These are phyloP conservation scores for Bisporella sp. DNA, from an alignment of 2,329 filamentous ascomycete species.

Conservation along the genomic window DNA sequence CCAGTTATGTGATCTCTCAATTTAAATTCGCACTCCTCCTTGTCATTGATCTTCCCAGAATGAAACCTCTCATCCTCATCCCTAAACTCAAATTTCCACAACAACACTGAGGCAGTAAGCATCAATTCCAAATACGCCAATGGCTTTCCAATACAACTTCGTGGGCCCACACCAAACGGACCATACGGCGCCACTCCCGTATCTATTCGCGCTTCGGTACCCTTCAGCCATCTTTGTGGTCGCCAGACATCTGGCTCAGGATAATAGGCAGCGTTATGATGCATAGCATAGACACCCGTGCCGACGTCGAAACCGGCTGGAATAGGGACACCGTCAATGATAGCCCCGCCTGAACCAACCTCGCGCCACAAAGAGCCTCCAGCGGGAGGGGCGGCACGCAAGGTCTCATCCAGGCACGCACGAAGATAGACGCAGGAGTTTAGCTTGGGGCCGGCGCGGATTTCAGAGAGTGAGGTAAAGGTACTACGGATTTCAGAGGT, in stretches of 20 bases:
- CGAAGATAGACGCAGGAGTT: conserved; percentile 32
- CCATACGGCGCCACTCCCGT: conserved; percentile 15
- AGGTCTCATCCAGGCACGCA: conserved; percentile 32
- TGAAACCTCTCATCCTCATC: no score
- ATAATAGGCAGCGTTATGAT: conserved; percentile 38
- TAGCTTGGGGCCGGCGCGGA: conserved; percentile 22
- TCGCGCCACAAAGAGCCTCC: conserved; percentile 19
- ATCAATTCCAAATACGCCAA: conserved; percentile 20
- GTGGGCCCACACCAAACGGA: conserved; percentile 19
- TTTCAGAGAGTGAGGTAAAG: conserved; percentile 27
- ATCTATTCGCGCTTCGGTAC: conserved; percentile 13
- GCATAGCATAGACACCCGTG: conserved; percentile 37
- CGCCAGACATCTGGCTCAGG: conserved; percentile 32
- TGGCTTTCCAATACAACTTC: conserved; percentile 22
- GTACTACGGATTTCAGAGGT: conserved; percentile 16
- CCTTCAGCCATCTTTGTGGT: conserved; percentile 39
- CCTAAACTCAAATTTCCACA: no score
- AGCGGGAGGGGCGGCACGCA: conserved; percentile 23
- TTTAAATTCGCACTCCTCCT: no score
- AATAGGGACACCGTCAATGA: conserved; percentile 23
- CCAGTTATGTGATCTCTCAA: no score
- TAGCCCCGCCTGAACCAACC: conserved; percentile 15
- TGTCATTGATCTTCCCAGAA: no score
- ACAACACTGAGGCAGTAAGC: no score
- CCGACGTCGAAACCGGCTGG: conserved; percentile 37